Base-by-base conservation (phyloP, 768 basidiomycete genomes). In the Boletellus sp. region DNA sequence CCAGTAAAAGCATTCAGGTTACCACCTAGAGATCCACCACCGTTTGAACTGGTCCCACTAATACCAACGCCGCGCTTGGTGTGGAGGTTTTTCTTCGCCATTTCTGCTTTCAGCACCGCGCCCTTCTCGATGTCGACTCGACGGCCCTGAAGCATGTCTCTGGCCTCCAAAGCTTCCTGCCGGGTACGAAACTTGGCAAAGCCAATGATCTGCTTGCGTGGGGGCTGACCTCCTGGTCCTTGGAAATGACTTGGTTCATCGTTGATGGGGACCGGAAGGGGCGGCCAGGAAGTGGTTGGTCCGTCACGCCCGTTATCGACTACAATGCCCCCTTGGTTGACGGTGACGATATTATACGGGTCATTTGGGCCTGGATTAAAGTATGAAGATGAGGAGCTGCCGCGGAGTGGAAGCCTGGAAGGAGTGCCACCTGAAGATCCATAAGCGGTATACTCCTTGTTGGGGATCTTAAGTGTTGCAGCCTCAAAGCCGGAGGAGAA, bases 51-150 rank as follows among this genome's bases (percentile, higher is more conserved):
- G 9, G 56, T 59, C 32, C 73, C 72, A 17, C 82, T 74, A 6
- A 82, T 81, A n/a, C 90, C 90, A 20, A 92, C 84, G 3, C 89
- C 89, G 34, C 91, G 77, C 73, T 95, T 96, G 17, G 94, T 95
- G 63, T 99, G 95, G 34, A 99, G 70, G 63, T 99, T 98, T 80
- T 99, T 99, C 82, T 98, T 98, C 17, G 96, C 96, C 94, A 99
- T 97, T 72, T 98, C 96, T 19, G 95, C 96, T 69, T 97, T 98
- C 34, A 99, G 69, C 3, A 94, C 86, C 1, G 90, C 84, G 13
- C 93, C 93, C 61, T 92, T 93, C 69, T 97, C 90, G 28, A 89
- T 82, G 61, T 98, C 96, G 32, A 98, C 90, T 48, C 91, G 79
- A 46, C 87, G 78, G 6, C 95, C 94, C 65, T 94, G 93, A 6